Base-by-base conservation (phyloP, 176 grass and related monocot species). In the Zizania latifolia region DNA sequence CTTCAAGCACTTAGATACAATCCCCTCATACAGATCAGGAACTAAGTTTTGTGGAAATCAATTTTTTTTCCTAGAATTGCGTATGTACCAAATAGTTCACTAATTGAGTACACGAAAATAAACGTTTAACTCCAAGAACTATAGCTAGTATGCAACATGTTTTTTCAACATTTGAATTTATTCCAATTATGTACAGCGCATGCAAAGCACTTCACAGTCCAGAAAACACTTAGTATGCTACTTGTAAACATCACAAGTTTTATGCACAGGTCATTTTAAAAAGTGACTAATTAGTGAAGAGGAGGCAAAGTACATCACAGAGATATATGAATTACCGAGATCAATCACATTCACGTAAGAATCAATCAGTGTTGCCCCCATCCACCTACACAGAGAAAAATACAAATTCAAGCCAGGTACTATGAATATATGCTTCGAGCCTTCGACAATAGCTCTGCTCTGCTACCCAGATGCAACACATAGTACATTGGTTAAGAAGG, bases 271-370 rank as follows among this genome's bases (percentile, higher is more conserved):
- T 3, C 12, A 44, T 58, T 2, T 11, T 13, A 46, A 80, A 58
- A 45, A 57, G 1, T 24, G 4, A 11, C 14, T 65, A 33, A 2
- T 28, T 48, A 65, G 54, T 14, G 17, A 58, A 8, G 34, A 8
- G 37, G 26, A 31, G 13, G 28, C 22, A 23, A 77, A 65, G 66
- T 74, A 22, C 14, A 78, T 27, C 33, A 24, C 28, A 37, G 59
- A 63, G 44, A 14, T 38, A 8, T 56, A 48, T 28, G 26, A n/a
- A 39, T 79, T 98, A 98, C 95, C 78, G 79, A 85, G 7, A 94
- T 87, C 3, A 50, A 68, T 55, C 11, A 98, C 79, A 65, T 98
- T 98, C 32, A 92, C 81, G 84, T 98, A 98, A 57, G 94, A 94
- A 45, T 98, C 95, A 81, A 51, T 34, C 75, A 98, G 72, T 23